phyloP scores from a whole-genome alignment of 305 asterid genomes.

The Fraxinus sp. region DNA sequence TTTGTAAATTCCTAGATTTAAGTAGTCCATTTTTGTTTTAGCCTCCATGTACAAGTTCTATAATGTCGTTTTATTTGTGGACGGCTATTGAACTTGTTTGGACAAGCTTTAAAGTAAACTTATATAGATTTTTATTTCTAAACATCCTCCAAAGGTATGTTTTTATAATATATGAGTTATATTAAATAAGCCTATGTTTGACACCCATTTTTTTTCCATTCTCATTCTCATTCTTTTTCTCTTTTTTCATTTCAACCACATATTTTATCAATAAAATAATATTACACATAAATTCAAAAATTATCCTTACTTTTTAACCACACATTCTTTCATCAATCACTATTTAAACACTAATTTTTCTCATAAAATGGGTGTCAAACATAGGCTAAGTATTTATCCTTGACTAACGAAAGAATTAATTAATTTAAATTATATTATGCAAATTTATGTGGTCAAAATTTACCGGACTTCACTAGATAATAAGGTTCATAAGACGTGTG shows the following conservation, averaged over 20 bases:
- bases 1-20: conserved; percentile 29
- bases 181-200: background rate
- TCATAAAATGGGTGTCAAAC: no score
- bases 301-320: no score
- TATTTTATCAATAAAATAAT: no score
- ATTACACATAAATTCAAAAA: no score
- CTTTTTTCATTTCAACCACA: no score
- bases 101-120: background rate
- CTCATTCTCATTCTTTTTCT: no score
- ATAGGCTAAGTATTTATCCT: background rate
- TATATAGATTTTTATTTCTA: background rate
- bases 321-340: no score
- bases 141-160: background rate
- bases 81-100: background rate
- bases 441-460: background rate
- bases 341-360: no score
- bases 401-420: background rate
- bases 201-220: no score
- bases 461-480: background rate
- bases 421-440: background rate
- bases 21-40: conserved; percentile 14
- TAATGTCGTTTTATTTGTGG: background rate
- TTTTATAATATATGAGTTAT: background rate
- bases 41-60: conserved; percentile 1
- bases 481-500: background rate